Evolutionary conservation across 805 yeast species (phyloP).

Genomic region (Schwanniomyces occidentalis): DNA sequence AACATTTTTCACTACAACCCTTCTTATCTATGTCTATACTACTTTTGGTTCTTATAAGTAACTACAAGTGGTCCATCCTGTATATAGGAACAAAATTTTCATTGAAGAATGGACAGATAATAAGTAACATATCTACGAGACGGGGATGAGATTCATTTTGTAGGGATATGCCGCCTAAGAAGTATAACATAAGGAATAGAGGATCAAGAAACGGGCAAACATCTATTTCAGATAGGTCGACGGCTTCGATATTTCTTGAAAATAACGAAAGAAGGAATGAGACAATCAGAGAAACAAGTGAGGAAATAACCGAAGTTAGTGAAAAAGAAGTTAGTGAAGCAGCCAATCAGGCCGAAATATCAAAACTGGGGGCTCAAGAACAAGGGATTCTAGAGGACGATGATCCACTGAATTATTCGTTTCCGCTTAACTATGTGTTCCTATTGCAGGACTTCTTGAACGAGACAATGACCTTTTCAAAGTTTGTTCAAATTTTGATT

Average conservation of each 20-base stretch:
- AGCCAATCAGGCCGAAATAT: neutral
- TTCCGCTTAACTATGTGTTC: slow-evolving; percentile 28
- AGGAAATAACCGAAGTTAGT: neutral
- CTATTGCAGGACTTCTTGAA: slow-evolving; percentile 40
- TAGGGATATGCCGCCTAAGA: slow-evolving; percentile 11
- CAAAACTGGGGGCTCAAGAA: slow-evolving; percentile 1
- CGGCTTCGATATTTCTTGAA: slow-evolving; percentile 12
- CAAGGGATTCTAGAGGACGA: no score
- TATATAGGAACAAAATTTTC: no score
- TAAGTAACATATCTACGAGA: no score
- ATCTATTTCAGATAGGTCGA: slow-evolving; percentile 6
- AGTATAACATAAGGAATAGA: slow-evolving; percentile 9
- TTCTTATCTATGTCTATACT: no score
- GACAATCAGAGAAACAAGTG: no score
- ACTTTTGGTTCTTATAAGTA: no score
- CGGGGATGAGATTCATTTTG: no score
- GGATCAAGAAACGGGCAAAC: neutral
- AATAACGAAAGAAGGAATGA: no score
- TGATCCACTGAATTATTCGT: slow-evolving; percentile 15
- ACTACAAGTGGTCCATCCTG: no score
- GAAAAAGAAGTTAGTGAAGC: slow-evolving; percentile 1
- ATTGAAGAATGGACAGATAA: no score
- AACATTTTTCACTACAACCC: no score
- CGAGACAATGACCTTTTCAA: slow-evolving; percentile 28
- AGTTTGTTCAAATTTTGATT: slow-evolving; percentile 32